Percentiles rank a stretch among this genome's conserved stretches.
Conservation (phyloP, 139 green algal species). For the Volvox africanus region DNA sequence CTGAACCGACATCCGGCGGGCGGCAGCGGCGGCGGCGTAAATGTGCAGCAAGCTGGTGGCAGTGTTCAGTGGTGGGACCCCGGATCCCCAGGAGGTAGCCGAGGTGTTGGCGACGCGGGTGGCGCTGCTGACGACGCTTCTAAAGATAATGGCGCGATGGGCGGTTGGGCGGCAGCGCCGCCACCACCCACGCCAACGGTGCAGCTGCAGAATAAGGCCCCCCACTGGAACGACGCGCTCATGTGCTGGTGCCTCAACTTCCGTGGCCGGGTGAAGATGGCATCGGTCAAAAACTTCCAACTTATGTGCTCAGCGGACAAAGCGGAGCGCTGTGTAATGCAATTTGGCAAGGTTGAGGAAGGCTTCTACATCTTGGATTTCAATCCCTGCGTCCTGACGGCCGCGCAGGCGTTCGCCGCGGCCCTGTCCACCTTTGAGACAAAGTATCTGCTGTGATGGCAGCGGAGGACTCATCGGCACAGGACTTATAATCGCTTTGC, state of each 20-base stretch:
- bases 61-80: constrained; percentile 13
- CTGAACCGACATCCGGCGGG: not conserved
- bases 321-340: constrained; percentile 77
- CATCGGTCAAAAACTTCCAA: constrained; percentile 98
- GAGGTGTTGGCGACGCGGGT: not conserved
- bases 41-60: not conserved
- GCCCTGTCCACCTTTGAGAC: constrained; percentile 89
- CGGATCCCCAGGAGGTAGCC: not conserved
- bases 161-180: not conserved
- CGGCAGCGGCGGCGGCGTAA: not conserved
- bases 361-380: constrained; percentile 95
- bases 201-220: constrained; percentile 87
- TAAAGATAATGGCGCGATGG: no score
- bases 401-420: constrained; percentile 90
- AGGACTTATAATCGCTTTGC: no score
- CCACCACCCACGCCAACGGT: not conserved
- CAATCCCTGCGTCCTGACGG: constrained; percentile 68
- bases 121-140: not conserved
- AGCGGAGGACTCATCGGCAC: no score
- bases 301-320: constrained; percentile 60
- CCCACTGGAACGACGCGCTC: constrained; percentile 92
- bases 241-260: constrained; percentile 98
- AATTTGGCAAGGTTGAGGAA: constrained; percentile 95
- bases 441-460: constrained; percentile 44
- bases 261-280: constrained; percentile 90